These are phyloP conservation scores for Tuctoria greenei DNA, from an alignment of 176 grass and related monocot species.

Conservation along the genomic window DNA sequence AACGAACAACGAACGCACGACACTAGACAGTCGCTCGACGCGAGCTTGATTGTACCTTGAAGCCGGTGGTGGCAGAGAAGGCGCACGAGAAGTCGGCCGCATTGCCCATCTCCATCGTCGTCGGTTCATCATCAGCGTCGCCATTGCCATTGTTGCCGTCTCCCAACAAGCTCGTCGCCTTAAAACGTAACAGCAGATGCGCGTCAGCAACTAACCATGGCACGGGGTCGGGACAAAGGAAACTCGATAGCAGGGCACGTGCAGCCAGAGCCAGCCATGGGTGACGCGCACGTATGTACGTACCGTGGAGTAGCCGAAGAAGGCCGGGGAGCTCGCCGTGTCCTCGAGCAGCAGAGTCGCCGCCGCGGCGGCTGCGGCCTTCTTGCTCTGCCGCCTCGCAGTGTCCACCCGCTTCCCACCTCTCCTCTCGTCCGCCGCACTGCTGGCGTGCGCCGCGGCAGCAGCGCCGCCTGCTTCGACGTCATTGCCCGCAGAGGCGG, in stretches of 20 bases:
- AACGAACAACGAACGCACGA: not conserved
- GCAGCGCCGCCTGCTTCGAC: not conserved
- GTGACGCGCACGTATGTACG: not conserved
- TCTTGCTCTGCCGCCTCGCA: conserved; percentile 40
- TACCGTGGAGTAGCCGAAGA: conserved; percentile 52
- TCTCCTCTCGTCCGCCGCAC: conserved; percentile 17
- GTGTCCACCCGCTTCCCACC: conserved; percentile 33
- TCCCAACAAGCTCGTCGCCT: conserved; percentile 17
- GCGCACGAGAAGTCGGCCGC: conserved; percentile 49
- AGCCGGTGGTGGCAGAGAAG: conserved; percentile 43
- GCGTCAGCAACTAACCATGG: not conserved
- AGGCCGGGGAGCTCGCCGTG: conserved; percentile 85
- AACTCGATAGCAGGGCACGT: not conserved
- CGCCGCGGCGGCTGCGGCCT: not conserved
- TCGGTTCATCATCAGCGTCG: not conserved
- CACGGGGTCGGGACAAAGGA: not conserved
- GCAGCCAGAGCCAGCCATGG: no score
- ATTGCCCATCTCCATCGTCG: conserved; percentile 35
- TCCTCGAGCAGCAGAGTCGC: conserved; percentile 79
- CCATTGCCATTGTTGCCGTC: conserved; percentile 31
- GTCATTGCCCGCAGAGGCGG: conserved; percentile 43
- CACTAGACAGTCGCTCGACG: not conserved
- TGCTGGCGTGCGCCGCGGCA: not conserved
- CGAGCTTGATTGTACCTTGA: conserved; percentile 25
- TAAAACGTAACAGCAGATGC: not conserved